Conservation (phyloP, 352 stramenopile genomes). For the Pythium apleroticum region DNA sequence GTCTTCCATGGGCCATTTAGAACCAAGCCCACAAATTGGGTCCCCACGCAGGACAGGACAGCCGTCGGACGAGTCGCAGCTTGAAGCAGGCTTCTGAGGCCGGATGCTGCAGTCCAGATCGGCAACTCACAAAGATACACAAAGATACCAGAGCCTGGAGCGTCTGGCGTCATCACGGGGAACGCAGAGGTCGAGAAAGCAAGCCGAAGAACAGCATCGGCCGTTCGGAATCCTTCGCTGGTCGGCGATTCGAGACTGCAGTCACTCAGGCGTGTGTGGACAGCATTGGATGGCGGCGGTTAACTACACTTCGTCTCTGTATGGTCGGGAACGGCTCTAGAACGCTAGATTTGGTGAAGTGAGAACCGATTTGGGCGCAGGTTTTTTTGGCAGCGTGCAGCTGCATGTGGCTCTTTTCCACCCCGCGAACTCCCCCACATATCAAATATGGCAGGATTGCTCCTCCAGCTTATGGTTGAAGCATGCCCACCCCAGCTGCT, state of each 20-base stretch:
- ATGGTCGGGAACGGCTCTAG: background rate
- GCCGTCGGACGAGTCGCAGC: background rate
- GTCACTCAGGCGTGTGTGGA: background rate
- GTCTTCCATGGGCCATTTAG: background rate
- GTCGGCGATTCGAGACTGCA: background rate
- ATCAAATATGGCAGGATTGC: background rate
- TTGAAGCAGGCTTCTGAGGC: background rate
- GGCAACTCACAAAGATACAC: background rate
- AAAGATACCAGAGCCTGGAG: background rate
- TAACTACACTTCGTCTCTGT: constrained; percentile 9
- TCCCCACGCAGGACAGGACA: too few species aligned
- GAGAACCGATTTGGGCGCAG: background rate
- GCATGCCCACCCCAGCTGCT: background rate
- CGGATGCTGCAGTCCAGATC: background rate
- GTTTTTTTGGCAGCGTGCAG: constrained; percentile 13
- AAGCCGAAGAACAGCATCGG: background rate
- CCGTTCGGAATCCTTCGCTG: background rate
- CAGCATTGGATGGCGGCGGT: constrained; percentile 4
- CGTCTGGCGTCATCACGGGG: background rate
- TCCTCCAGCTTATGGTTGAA: background rate
- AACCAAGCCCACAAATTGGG: background rate
- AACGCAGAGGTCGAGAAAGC: background rate
- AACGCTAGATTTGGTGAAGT: background rate
- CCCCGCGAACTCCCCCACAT: background rate
- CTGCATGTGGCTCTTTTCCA: constrained; percentile 12